phyloP scores from a whole-genome alignment of 257 asterid genomes.

The Verbascum thapsus region DNA sequence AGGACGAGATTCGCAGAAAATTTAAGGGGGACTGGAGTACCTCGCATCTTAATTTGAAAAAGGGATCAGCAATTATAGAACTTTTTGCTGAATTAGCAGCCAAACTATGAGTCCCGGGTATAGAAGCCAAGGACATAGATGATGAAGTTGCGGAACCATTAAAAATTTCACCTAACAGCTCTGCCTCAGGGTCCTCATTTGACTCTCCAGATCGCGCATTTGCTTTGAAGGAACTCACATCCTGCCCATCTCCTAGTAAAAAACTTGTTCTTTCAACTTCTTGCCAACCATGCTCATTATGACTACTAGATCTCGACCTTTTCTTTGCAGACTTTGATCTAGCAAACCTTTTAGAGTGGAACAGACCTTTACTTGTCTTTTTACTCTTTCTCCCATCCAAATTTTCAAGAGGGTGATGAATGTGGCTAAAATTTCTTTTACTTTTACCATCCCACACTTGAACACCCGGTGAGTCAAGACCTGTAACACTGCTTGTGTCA shows the following conservation, averaged over 20 bases:
- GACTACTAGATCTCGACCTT: constrained; percentile 56
- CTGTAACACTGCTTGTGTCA: constrained; percentile 60
- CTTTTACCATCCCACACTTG: constrained; percentile 93
- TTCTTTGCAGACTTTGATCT: constrained; percentile 62
- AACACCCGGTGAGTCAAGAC: constrained; percentile 86
- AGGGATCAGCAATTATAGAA: constrained; percentile 69
- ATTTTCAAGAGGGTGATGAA: constrained; percentile 95
- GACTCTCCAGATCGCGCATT: constrained; percentile 52
- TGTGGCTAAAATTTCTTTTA: constrained; percentile 66
- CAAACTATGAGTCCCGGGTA: constrained; percentile 62
- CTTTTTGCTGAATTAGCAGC: constrained; percentile 59
- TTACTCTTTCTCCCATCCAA: constrained; percentile 53
- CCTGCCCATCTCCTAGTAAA: constrained; percentile 75
- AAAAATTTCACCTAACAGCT: constrained; percentile 53
- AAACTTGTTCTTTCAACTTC: constrained; percentile 80
- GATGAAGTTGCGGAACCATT: constrained; percentile 78
- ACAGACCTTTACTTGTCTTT: constrained; percentile 49
- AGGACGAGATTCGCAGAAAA: constrained; percentile 22
- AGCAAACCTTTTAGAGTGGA: constrained; percentile 47
- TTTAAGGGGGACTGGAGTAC: constrained; percentile 44
- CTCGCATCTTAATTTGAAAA: constrained; percentile 86
- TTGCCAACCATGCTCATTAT: constrained; percentile 73
- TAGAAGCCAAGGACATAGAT: constrained; percentile 58
- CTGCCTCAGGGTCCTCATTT: constrained; percentile 82
- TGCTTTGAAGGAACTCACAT: constrained; percentile 49